Evolutionary conservation across 805 yeast species (phyloP).

Genomic region (Phaffomyces opuntiae): DNA sequence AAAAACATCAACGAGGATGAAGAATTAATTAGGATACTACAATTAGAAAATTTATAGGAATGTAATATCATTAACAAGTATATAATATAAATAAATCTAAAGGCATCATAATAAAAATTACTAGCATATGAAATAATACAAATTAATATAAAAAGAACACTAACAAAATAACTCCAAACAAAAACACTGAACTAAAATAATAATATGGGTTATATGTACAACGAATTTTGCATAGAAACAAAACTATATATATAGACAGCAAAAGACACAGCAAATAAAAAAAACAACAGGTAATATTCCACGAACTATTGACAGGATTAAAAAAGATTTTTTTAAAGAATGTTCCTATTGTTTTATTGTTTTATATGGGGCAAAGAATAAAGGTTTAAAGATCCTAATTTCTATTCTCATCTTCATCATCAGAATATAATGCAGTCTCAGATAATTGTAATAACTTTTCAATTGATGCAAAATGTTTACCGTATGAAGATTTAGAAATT

Average conservation of each 20-base stretch:
- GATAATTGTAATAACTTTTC: conserved; percentile 41
- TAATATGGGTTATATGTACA: conserved; percentile 1
- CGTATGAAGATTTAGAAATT: conserved; percentile 61
- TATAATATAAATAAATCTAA: background rate
- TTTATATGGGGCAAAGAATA: no score
- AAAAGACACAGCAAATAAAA: background rate
- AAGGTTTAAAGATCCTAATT: background rate
- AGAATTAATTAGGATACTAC: no score
- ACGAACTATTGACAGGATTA: background rate
- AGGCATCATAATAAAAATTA: background rate
- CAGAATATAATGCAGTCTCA: conserved; percentile 20
- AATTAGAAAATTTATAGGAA: no score
- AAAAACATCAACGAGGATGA: no score
- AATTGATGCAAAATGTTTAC: conserved; percentile 78
- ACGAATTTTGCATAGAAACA: background rate
- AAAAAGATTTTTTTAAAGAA: background rate
- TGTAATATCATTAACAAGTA: no score
- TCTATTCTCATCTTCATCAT: conserved; percentile 8
- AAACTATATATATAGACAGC: background rate
- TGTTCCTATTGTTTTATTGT: background rate
- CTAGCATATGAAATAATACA: background rate
- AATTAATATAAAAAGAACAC: background rate
- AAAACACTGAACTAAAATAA: background rate
- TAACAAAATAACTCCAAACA: background rate
- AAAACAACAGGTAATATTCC: no score